These are phyloP conservation scores for Phaeosphaeriaceae sp. DNA, from an alignment of 2,329 filamentous ascomycete genomes.

Conservation along the genomic window DNA sequence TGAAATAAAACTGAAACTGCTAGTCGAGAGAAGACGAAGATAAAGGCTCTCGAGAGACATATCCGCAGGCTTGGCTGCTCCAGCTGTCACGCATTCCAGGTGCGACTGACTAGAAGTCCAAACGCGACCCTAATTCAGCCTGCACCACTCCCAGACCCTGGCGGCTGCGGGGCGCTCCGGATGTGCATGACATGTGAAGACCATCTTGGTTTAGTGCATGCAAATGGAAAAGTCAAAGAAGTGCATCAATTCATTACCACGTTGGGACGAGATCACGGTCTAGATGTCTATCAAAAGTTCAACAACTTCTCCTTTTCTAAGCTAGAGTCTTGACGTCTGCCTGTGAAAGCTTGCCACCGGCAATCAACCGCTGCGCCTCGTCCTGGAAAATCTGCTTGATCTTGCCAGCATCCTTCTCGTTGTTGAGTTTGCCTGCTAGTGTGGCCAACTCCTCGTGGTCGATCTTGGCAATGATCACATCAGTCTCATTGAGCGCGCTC, in stretches of 20 bases:
- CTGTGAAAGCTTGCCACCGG: constrained; percentile 83
- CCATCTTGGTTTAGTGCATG: background rate
- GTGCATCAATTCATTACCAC: constrained; percentile 10
- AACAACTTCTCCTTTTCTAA: constrained; percentile 18
- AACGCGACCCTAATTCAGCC: background rate
- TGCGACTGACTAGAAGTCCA: constrained; percentile 4
- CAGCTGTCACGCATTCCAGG: constrained; percentile 23
- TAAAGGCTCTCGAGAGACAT: constrained; percentile 19
- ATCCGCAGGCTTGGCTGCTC: constrained; percentile 32
- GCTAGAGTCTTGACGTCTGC: constrained; percentile 74
- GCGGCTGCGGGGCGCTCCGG: constrained; percentile 7
- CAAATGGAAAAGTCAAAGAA: too few species aligned
- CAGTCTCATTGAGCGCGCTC: constrained; percentile 81
- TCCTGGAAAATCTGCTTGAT: constrained; percentile 84
- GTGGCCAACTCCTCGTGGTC: constrained; percentile 88
- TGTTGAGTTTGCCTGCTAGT: constrained; percentile 79
- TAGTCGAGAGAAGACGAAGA: constrained; percentile 4
- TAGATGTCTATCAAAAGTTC: constrained; percentile 24
- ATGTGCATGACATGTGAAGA: constrained; percentile 5
- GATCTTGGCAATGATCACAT: constrained; percentile 84
- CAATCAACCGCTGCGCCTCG: constrained; percentile 79
- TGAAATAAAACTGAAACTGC: background rate
- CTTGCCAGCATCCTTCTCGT: constrained; percentile 76
- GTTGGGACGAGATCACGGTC: constrained; percentile 11
- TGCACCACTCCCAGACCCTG: constrained; percentile 8